Conservation (phyloP, 768 basidiomycete genomes). For the Rossbeevera mucosa region DNA sequence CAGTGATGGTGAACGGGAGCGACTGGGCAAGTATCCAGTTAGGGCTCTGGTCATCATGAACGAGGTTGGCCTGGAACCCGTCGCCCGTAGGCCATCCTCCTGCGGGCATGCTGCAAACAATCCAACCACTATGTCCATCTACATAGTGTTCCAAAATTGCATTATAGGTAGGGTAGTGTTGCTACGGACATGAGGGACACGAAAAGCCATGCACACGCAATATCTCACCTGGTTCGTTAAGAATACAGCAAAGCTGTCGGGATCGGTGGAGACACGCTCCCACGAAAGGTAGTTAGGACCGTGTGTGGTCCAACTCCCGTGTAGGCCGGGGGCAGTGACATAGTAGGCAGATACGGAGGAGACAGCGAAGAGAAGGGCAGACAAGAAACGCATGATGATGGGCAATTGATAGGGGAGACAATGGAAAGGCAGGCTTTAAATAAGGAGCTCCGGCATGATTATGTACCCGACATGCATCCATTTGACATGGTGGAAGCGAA, state of each 20-base stretch:
- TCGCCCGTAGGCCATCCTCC: constrained; percentile 59
- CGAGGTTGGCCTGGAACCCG: constrained; percentile 76
- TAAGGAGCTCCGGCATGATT: neutral
- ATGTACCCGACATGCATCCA: constrained; percentile 6
- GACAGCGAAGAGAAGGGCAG: constrained; percentile 44
- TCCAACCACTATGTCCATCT: constrained; percentile 39
- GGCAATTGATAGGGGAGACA: neutral
- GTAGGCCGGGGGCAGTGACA: constrained; percentile 48
- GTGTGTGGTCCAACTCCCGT: constrained; percentile 52
- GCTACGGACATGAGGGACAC: too few species aligned
- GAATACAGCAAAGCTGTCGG: constrained; percentile 60
- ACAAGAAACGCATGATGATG: constrained; percentile 42
- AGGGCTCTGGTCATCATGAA: constrained; percentile 42
- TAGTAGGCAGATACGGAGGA: constrained; percentile 58
- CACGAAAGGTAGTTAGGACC: constrained; percentile 56
- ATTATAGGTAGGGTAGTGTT: too few species aligned
- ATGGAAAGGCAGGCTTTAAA: neutral
- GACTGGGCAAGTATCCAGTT: constrained; percentile 70
- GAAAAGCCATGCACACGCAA: neutral
- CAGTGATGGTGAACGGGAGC: constrained; percentile 47
- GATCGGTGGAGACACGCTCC: constrained; percentile 63
- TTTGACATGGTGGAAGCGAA: constrained; percentile 17
- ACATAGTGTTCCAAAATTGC: constrained; percentile 56
- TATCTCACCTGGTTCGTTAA: constrained; percentile 57
- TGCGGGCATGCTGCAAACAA: constrained; percentile 49